Conservation (phyloP, 768 basidiomycete species). For the Leucogyrophana mollusca region DNA sequence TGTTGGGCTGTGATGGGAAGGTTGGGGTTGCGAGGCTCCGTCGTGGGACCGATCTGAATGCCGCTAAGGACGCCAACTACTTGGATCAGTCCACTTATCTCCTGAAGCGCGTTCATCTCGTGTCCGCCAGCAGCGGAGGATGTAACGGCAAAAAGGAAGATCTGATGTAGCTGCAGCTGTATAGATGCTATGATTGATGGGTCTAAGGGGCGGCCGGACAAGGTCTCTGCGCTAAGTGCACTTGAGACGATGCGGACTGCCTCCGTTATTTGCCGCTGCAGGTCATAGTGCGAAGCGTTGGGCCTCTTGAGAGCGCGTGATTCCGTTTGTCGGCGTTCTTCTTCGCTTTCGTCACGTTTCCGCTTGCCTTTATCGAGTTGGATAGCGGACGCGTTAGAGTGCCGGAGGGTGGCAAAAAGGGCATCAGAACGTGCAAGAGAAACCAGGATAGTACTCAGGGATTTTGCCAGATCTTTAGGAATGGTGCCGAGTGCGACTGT, state of each 20-base stretch:
- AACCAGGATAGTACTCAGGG: slow-evolving; percentile 62
- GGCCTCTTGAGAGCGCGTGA: slow-evolving; percentile 42
- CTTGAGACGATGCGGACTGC: slow-evolving; percentile 58
- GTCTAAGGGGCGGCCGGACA: slow-evolving; percentile 44
- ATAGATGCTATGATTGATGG: slow-evolving; percentile 66
- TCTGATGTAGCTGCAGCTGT: slow-evolving; percentile 69
- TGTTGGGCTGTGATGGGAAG: slow-evolving; percentile 15
- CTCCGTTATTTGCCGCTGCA: slow-evolving; percentile 57
- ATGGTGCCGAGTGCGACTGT: slow-evolving; percentile 48
- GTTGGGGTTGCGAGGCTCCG: slow-evolving; percentile 32
- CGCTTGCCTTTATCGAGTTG: slow-evolving; percentile 75
- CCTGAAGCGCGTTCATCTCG: slow-evolving; percentile 61
- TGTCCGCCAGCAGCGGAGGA: slow-evolving; percentile 54
- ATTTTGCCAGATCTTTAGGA: slow-evolving; percentile 50
- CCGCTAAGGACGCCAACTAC: slow-evolving; percentile 79
- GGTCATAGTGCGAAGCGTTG: slow-evolving; percentile 41
- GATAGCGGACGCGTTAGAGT: slow-evolving; percentile 59
- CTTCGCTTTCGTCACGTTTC: slow-evolving; percentile 57
- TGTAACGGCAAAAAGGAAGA: slow-evolving; percentile 77
- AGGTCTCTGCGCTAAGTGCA: slow-evolving; percentile 39
- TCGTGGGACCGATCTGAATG: slow-evolving; percentile 57
- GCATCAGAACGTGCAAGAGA: slow-evolving; percentile 62
- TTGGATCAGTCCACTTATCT: slow-evolving; percentile 79
- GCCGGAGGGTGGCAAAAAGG: slow-evolving; percentile 64
- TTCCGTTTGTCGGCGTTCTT: slow-evolving; percentile 25